phyloP scores from a whole-genome alignment of 495 filamentous ascomycete genomes.

The Penicillium subrubescens region DNA sequence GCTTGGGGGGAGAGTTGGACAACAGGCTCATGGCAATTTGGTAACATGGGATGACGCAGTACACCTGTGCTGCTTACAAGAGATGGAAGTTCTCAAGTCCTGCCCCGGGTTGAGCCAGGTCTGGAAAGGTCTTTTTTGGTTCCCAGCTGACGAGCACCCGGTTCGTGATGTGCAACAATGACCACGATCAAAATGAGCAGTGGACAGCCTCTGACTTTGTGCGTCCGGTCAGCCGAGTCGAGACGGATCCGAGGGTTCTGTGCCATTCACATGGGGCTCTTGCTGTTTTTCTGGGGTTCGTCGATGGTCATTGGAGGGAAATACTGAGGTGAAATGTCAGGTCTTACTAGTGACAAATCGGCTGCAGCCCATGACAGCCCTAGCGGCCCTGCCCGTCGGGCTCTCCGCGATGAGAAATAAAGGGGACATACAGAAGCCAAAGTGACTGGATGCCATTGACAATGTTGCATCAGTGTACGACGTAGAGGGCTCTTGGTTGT shows the following conservation, averaged over 20 bases:
- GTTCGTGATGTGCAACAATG: conserved; percentile 33
- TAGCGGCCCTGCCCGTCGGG: conserved; percentile 9
- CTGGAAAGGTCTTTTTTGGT: conserved; percentile 7
- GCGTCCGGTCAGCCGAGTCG: conserved; percentile 27
- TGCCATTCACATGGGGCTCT: conserved; percentile 27
- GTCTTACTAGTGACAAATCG: conserved; percentile 20
- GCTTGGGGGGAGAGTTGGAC: conserved; percentile 24
- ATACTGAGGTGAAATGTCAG: background rate
- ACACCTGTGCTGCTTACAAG: conserved; percentile 16
- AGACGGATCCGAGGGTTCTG: conserved; percentile 1
- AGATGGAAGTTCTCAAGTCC: background rate
- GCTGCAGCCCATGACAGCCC: conserved; percentile 14
- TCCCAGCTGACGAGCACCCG: conserved; percentile 30
- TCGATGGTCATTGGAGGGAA: background rate
- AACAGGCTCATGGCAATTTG: conserved; percentile 31
- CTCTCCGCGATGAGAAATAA: conserved; percentile 7
- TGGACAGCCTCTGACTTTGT: conserved; percentile 10
- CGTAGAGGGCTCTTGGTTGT: conserved; percentile 19
- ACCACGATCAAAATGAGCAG: conserved; percentile 23
- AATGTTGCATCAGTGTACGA: conserved; percentile 45
- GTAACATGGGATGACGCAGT: conserved; percentile 31
- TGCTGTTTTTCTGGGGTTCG: background rate
- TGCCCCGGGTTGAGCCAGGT: background rate
- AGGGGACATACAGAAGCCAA: background rate
- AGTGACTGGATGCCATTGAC: conserved; percentile 16